Percentiles rank a stretch among this genome's conserved stretches.
These are phyloP conservation scores for Prinsepia uniflora DNA, from an alignment of 306 rosid species.

Conservation along the genomic window DNA sequence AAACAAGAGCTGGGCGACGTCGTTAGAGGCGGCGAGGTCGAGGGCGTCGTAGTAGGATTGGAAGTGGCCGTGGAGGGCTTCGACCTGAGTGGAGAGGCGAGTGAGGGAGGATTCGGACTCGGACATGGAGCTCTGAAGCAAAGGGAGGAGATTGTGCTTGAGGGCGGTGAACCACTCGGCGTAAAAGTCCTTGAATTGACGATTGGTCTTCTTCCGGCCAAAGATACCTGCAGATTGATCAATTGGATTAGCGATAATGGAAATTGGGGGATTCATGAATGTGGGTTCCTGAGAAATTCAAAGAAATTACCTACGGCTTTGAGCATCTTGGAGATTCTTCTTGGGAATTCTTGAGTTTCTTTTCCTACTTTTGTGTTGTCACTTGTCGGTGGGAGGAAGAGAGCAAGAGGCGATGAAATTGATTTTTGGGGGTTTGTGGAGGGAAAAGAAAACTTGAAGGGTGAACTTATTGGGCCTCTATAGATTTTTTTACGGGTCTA, in stretches of 20 bases:
- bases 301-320: conserved; percentile 13
- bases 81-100: conserved; percentile 38
- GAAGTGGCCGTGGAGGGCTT: conserved; percentile 61
- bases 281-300: background rate
- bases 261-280: background rate
- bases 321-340: conserved; percentile 24
- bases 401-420: background rate
- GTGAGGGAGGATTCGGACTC: conserved; percentile 27
- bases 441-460: background rate
- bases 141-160: conserved; percentile 37
- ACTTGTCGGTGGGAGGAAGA: background rate
- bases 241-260: background rate
- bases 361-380: background rate
- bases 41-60: conserved; percentile 65
- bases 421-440: background rate
- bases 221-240: conserved; percentile 8
- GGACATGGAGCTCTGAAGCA: conserved; percentile 29
- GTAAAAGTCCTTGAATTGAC: conserved; percentile 39
- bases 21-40: conserved; percentile 50
- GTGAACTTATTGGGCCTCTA: background rate
- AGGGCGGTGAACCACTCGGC: conserved; percentile 32
- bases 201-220: conserved; percentile 23
- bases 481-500: background rate
- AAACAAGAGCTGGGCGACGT: conserved; percentile 44
- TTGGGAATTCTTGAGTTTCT: conserved; percentile 3